phyloP scores from a whole-genome alignment of 2,329 filamentous ascomycete species.

The Pseudogymnoascus verrucosus region DNA sequence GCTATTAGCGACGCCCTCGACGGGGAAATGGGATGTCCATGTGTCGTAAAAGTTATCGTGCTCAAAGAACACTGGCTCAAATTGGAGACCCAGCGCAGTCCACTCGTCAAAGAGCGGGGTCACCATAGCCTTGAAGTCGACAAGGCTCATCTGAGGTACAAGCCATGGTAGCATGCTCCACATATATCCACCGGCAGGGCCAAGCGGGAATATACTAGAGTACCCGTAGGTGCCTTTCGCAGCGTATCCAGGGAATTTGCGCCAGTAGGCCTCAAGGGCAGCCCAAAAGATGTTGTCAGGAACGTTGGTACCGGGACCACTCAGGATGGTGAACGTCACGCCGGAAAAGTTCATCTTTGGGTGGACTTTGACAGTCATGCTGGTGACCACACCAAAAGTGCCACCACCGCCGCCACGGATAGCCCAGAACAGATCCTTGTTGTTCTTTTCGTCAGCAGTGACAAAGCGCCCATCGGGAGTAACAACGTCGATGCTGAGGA shows the following conservation, averaged over 20 bases:
- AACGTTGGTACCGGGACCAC: conserved; percentile 34
- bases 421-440: conserved; percentile 56
- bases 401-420: conserved; percentile 45
- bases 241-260: conserved; percentile 19
- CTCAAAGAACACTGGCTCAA: conserved; percentile 5
- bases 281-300: conserved; percentile 34
- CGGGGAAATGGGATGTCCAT: conserved; percentile 31
- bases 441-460: conserved; percentile 40
- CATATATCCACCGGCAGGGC: conserved; percentile 19
- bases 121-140: conserved; percentile 22
- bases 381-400: conserved; percentile 51
- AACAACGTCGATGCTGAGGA: conserved; percentile 48
- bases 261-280: conserved; percentile 43
- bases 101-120: conserved; percentile 31
- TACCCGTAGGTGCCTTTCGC: conserved; percentile 11
- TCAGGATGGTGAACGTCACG: conserved; percentile 36
- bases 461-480: conserved; percentile 41
- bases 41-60: conserved; percentile 16
- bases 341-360: conserved; percentile 31
- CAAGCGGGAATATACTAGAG: conserved; percentile 30
- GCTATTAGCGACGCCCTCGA: conserved; percentile 26
- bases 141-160: conserved; percentile 18
- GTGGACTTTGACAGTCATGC: conserved; percentile 46
- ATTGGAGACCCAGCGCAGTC: conserved; percentile 21
- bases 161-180: conserved; percentile 19